phyloP scores from a whole-genome alignment of 345 rosid species.

The Syzygium oleosum region DNA sequence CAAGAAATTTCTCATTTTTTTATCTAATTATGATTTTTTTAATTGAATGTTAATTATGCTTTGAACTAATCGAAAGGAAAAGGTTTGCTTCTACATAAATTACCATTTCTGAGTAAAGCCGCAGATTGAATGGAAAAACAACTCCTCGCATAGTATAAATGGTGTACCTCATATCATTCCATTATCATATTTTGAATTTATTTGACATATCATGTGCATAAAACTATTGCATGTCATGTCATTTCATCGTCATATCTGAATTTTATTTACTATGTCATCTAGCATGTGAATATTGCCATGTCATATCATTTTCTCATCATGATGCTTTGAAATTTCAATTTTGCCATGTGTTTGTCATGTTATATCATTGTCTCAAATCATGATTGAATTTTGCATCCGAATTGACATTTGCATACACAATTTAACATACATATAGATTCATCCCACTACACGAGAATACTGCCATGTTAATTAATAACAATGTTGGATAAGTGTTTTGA shows the following conservation, averaged over 20 bases:
- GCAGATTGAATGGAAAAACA: background rate
- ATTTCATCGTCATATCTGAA: background rate
- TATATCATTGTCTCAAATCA: background rate
- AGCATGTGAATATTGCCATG: background rate
- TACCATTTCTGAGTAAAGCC: background rate
- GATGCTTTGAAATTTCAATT: background rate
- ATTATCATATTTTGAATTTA: background rate
- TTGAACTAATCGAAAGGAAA: background rate
- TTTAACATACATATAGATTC: too few species aligned
- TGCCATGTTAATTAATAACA: background rate
- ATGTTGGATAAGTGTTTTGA: background rate
- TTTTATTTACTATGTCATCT: background rate
- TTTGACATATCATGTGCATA: background rate
- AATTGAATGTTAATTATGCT: background rate
- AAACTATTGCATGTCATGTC: background rate
- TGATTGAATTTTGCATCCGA: background rate
- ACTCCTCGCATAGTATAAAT: background rate
- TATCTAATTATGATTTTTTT: too few species aligned
- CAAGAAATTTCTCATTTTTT: background rate
- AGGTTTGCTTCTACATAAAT: background rate
- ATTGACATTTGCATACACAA: background rate
- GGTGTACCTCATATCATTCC: background rate
- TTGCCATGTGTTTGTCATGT: background rate
- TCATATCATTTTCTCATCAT: background rate
- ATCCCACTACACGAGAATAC: background rate